A percentile compares a stretch with the other conserved stretches of the same genome.
Conservation (phyloP, 208 protist species). For the Crithidia thermophila region DNA sequence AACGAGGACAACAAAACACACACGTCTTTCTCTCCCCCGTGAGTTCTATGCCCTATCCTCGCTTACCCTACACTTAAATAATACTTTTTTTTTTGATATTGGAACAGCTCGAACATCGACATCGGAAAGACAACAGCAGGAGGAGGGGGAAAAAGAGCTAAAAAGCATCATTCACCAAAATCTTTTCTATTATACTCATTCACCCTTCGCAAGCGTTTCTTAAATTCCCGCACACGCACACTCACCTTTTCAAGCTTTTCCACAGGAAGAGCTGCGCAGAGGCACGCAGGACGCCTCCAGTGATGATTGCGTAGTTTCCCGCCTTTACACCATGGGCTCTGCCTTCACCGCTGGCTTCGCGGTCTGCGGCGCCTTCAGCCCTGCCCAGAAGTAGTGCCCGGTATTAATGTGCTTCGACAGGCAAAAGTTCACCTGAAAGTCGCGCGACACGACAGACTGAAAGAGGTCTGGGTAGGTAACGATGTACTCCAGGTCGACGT, state of each 20-base stretch:
- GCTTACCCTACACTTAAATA: not conserved
- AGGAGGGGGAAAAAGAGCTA: not conserved
- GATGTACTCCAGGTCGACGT: constrained; percentile 77
- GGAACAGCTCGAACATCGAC: not conserved
- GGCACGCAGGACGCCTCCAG: no score
- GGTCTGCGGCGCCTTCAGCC: constrained; percentile 42
- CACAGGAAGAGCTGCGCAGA: no score
- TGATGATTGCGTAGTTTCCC: not conserved
- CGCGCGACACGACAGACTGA: constrained; percentile 51
- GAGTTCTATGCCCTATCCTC: not conserved
- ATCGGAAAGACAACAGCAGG: not conserved
- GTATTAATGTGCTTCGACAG: constrained; percentile 66
- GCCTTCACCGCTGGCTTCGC: not conserved
- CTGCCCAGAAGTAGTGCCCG: constrained; percentile 87
- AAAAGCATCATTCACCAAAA: not conserved
- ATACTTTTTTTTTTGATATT: not conserved
- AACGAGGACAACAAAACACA: not conserved
- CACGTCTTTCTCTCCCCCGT: not conserved
- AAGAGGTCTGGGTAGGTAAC: constrained; percentile 67
- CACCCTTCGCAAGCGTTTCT: no score
- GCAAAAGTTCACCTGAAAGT: constrained; percentile 72
- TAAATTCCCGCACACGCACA: no score
- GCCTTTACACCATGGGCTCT: constrained; percentile 1
- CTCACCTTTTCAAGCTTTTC: no score
- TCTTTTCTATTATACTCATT: no score